Evolutionary conservation across 1,139 yeast species (phyloP), one percentile per base, ranked within the genome.

Genomic region (Candida sojae): DNA sequence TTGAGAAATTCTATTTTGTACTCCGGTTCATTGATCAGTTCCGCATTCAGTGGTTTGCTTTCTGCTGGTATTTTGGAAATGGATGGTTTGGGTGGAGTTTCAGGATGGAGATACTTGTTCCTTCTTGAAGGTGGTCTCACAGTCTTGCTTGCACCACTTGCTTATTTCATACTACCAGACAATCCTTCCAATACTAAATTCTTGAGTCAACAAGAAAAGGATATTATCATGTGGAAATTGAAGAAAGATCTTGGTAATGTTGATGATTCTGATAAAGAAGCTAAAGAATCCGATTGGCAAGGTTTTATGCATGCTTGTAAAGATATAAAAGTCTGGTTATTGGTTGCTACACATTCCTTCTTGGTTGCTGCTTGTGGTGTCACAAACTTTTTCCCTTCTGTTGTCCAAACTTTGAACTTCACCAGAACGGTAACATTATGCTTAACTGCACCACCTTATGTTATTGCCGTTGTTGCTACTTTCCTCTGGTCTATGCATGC

Each of bases 41-140:
- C 93, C 61, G 96, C 92, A 4, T 87, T 88, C 66, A 87, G 90
- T 48, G 95, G 96, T 49, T 80, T 89, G 45, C 78, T 88, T 53
- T 76, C 76, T 30, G 77, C 73, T 28, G 75, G 75, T 41, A 73
- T 73, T 46, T 63, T 73, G 42, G 61, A 73, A 46, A 65, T 75
- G 68, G 75, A 73, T 43, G 70, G 70, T 12, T 60, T 54, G 6
- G 61, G 59, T 38, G 75, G 75, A n/a, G 57, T 78, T 39, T 61
- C 69, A 33, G 73, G 86, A 3, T 86, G 93, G 93, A 77, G 84
- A 64, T 86, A 88, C 85, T 75, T 87, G 49, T 87, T 83, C 64
- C 78, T 86, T 54, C 80, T 87, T 53, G 92, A 86, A 64, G 93
- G 95, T 52, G 72, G 83, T 7, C 74, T 86, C 58, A 88, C 96